Evolutionary conservation across 441 rosid species (phyloP).

Genomic region (Melastoma candidum): DNA sequence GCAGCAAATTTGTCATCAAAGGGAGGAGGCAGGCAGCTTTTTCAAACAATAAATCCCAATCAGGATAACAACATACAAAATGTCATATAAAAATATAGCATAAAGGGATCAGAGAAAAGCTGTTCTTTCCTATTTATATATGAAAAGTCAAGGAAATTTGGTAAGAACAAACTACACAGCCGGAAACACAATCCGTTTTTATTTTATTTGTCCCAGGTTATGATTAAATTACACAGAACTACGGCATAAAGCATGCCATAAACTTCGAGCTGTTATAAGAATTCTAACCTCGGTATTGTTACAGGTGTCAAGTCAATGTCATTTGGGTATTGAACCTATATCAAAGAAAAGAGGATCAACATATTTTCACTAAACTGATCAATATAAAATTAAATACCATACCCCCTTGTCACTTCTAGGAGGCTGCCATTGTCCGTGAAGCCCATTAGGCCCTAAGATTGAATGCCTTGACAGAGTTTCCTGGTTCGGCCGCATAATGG

Average conservation of each 20-base stretch:
- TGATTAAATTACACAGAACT: no score
- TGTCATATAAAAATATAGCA: neutral
- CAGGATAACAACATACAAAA: neutral
- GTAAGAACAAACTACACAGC: no score
- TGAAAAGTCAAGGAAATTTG: no score
- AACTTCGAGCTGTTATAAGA: slow-evolving; percentile 10
- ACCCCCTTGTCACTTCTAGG: slow-evolving; percentile 58
- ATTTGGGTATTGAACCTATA: slow-evolving; percentile 78
- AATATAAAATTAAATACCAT: slow-evolving; percentile 9
- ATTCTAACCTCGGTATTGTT: slow-evolving; percentile 65
- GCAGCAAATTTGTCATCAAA: slow-evolving; percentile 28
- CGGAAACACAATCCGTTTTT: no score
- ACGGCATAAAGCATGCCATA: slow-evolving; percentile 4
- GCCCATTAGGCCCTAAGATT: slow-evolving; percentile 83
- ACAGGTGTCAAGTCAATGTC: slow-evolving; percentile 67
- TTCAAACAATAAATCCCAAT: slow-evolving; percentile 10
- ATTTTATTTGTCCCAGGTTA: no score
- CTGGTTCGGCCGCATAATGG: slow-evolving; percentile 48
- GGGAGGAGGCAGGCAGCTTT: slow-evolving; percentile 38
- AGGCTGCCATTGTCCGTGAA: slow-evolving; percentile 74
- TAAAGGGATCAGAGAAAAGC: neutral
- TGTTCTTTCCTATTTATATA: no score
- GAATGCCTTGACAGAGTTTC: slow-evolving; percentile 93
- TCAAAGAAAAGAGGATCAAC: slow-evolving; percentile 20
- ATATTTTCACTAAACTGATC: slow-evolving; percentile 10